A percentile compares a stretch with the other conserved stretches of the same genome.
phyloP scores from a whole-genome alignment of 1,284 basidiomycete genomes.

The Takashimella koratensis region DNA sequence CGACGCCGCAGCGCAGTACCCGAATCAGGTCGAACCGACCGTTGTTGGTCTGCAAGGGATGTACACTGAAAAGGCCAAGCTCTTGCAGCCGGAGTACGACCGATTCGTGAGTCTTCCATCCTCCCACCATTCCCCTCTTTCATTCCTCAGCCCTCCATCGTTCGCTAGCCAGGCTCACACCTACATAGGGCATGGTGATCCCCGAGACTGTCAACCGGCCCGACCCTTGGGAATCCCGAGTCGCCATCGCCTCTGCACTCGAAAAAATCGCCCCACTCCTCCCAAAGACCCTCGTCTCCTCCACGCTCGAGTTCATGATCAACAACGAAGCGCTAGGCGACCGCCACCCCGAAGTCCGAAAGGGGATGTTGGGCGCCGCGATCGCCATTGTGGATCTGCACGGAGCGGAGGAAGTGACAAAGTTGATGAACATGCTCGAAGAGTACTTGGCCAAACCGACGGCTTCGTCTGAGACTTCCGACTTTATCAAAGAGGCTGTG shows the following conservation, averaged over 20 bases:
- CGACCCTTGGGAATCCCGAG: constrained; percentile 88
- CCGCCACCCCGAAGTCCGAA: constrained; percentile 72
- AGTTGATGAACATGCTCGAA: constrained; percentile 83
- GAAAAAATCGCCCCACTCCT: constrained; percentile 68
- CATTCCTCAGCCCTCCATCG: too few species aligned
- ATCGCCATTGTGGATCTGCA: constrained; percentile 77
- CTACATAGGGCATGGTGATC: constrained; percentile 81
- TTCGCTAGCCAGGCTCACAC: constrained; percentile 4
- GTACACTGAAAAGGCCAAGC: constrained; percentile 84
- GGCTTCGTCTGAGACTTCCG: constrained; percentile 66
- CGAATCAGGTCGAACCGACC: constrained; percentile 60
- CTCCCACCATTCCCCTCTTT: not conserved
- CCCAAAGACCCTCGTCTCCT: constrained; percentile 62
- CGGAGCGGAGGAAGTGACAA: constrained; percentile 68
- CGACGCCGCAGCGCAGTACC: constrained; percentile 71
- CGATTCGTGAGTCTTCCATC: constrained; percentile 61
- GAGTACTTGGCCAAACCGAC: constrained; percentile 64
- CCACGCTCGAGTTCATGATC: constrained; percentile 86
- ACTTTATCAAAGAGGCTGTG: constrained; percentile 89
- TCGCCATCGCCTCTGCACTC: constrained; percentile 72
- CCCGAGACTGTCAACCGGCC: constrained; percentile 79
- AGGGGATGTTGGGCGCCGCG: constrained; percentile 82
- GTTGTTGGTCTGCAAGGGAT: constrained; percentile 60
- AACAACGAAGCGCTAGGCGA: constrained; percentile 84
- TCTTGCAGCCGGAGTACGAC: constrained; percentile 84